Conservation (phyloP, 116 monocot genomes). For the Zostera marina region DNA sequence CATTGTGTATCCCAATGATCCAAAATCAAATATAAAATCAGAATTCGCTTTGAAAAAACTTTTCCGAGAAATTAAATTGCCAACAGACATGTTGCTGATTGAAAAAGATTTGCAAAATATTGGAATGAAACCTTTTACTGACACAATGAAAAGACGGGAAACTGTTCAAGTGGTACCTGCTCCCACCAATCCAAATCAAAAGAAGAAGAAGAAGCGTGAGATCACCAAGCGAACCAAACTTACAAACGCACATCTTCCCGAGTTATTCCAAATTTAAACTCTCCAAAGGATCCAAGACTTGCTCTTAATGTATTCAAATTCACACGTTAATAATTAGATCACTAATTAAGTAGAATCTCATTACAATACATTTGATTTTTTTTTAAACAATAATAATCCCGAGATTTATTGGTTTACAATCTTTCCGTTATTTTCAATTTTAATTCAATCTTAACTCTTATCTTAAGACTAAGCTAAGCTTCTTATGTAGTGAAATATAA, state of each 20-base stretch:
- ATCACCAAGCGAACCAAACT: constrained; percentile 68
- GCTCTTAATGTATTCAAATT: too few species aligned
- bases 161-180: constrained; percentile 37
- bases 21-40: constrained; percentile 47
- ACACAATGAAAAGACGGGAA: constrained; percentile 60
- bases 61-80: constrained; percentile 52
- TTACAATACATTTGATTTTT: too few species aligned
- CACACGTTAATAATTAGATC: too few species aligned
- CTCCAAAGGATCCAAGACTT: too few species aligned
- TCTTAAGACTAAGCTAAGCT: too few species aligned
- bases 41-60: constrained; percentile 78
- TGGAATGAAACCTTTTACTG: constrained; percentile 72
- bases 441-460: too few species aligned
- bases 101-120: constrained; percentile 72
- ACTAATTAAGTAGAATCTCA: too few species aligned
- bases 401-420: too few species aligned
- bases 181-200: constrained; percentile 49
- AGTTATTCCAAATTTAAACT: constrained; percentile 39
- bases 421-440: too few species aligned
- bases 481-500: too few species aligned
- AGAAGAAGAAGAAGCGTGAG: constrained; percentile 58
- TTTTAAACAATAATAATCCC: too few species aligned
- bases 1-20: constrained; percentile 80
- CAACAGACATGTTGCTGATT: constrained; percentile 75
- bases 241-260: constrained; percentile 78